Base-by-base conservation (phyloP, 345 rosid species). In the Lumnitzera racemosa region DNA sequence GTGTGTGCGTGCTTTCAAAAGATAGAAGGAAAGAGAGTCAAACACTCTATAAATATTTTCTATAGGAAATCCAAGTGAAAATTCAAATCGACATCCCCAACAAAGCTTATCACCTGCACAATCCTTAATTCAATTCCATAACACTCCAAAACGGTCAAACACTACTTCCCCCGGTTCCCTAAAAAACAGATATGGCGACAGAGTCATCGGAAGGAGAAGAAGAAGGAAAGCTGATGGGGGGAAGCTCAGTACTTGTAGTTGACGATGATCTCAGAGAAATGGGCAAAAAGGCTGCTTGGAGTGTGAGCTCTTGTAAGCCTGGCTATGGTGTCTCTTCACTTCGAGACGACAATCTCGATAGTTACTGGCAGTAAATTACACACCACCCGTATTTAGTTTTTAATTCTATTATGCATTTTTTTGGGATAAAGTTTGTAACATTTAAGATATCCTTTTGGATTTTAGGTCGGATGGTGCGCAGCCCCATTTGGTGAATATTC, bases 201-300 rank as follows among this genome's bases (percentile, higher is more conserved):
- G 94, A 92, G 49, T 83, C 91, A 61, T 85, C 91, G 43, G 96
- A 87, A 70, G 91, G 91, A 24, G 97, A 89, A 74, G 98, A 89
- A 64, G 90, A 92, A 75, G 89, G 91, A 59, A 89, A 79, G 75
- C 82, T 86, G 15, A 79, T 70, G 7, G 90, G 95, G 59, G 95
- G 95, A 46, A 75, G 77, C 52, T 80, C 76, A 51, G 76, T 74
- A 46, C 72, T 89, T 43, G 66, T 57, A 0, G 75, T 87, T 2
- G 95, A 92, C n/a, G 97, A 87, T 0, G 96, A 85, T 70, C 86
- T 87, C 11, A 67, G 96, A 73, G 98, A 92, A 70, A 79, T 89
- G 88, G 87, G 96, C 0, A 89, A 84, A 57, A 92, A 89, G 53
- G 98, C 96, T 25, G 89, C 90, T 58, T 92, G 98, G 98, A 89